These are phyloP conservation scores for Eurotiales sp. DNA, from an alignment of 2,329 filamentous ascomycete genomes.

Conservation along the genomic window DNA sequence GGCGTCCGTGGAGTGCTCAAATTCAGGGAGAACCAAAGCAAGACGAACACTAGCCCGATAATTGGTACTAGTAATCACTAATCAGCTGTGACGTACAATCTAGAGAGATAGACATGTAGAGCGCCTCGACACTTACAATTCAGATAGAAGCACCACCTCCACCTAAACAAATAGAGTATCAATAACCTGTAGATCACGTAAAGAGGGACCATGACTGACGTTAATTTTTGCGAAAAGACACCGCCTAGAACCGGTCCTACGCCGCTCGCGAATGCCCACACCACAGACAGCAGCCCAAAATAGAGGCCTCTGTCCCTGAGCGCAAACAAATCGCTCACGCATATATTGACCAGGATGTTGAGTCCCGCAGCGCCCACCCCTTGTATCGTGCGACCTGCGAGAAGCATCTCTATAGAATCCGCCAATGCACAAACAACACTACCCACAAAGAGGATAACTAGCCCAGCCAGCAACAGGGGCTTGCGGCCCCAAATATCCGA, in stretches of 20 bases:
- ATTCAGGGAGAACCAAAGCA: constrained; percentile 54
- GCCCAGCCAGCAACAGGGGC: constrained; percentile 48
- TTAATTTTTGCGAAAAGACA: constrained; percentile 9
- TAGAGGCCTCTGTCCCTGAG: constrained; percentile 42
- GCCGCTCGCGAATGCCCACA: constrained; percentile 51
- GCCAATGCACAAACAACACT: constrained; percentile 49
- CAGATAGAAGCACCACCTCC: constrained; percentile 56
- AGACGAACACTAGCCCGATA: constrained; percentile 52
- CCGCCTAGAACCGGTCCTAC: constrained; percentile 45
- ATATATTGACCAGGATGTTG: constrained; percentile 47
- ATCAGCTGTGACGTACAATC: too few species aligned
- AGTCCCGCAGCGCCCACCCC: constrained; percentile 50
- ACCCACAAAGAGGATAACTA: constrained; percentile 51
- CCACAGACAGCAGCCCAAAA: constrained; percentile 39
- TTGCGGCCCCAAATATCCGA: constrained; percentile 59
- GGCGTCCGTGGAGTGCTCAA: constrained; percentile 55
- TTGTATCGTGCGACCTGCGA: constrained; percentile 48
- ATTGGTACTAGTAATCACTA: constrained; percentile 42
- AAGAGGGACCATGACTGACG: background rate
- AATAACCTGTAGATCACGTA: background rate
- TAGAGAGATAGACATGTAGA: too few species aligned
- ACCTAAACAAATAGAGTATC: constrained; percentile 27
- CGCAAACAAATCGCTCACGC: constrained; percentile 50
- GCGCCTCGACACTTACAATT: constrained; percentile 46
- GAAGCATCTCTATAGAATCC: constrained; percentile 46